Conservation (phyloP, 306 rosid species). For the Rosa lucieae region DNA sequence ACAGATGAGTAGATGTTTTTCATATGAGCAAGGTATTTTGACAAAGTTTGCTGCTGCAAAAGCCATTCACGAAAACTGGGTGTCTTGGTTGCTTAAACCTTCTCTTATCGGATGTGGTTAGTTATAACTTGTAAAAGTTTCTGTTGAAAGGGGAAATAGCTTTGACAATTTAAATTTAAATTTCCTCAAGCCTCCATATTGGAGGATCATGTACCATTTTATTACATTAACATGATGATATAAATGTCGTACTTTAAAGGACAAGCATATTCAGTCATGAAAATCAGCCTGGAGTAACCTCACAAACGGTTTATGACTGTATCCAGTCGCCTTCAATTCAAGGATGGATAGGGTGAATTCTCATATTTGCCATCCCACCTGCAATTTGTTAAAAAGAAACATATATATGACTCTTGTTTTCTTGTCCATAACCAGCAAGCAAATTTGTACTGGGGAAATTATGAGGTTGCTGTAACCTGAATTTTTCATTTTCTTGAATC, state of each 20-base stretch:
- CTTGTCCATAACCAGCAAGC: background rate
- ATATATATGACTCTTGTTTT: background rate
- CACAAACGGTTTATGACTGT: constrained; percentile 14
- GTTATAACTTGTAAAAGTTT: background rate
- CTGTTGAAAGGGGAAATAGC: background rate
- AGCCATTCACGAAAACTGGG: background rate
- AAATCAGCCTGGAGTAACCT: background rate
- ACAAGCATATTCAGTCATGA: background rate
- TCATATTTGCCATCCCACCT: constrained; percentile 89
- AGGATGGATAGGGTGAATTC: constrained; percentile 53
- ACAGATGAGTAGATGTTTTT: background rate
- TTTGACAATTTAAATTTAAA: background rate
- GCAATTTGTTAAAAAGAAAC: constrained; percentile 23
- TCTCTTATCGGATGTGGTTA: background rate
- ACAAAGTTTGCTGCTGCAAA: background rate
- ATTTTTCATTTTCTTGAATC: constrained; percentile 57
- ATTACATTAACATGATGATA: background rate
- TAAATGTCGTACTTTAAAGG: background rate
- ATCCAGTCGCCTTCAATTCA: constrained; percentile 21
- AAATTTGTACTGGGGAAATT: background rate
- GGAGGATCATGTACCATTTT: background rate
- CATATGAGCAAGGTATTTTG: background rate
- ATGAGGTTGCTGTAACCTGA: constrained; percentile 47
- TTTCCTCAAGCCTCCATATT: background rate
- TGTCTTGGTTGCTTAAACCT: background rate